Percentiles rank a stretch among this genome's conserved stretches.
phyloP scores from a whole-genome alignment of 495 filamentous ascomycete genomes.

The Emericellopsis terricola region DNA sequence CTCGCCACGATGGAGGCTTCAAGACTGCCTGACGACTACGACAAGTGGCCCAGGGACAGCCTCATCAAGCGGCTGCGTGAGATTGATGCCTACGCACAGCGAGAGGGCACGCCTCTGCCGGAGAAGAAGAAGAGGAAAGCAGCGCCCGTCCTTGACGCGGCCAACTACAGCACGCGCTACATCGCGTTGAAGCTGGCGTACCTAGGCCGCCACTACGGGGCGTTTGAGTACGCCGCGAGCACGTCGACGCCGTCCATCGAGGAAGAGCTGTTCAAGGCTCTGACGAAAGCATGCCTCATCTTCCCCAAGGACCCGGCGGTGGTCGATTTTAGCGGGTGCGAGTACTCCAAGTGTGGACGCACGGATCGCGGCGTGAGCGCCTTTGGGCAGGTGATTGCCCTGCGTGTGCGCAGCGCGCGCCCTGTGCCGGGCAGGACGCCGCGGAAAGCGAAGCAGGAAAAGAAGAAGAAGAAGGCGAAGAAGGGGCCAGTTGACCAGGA shows the following conservation, averaged over 20 bases:
- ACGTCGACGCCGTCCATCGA: constrained; percentile 63
- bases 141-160: constrained; percentile 70
- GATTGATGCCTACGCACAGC: constrained; percentile 32
- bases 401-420: constrained; percentile 62
- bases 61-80: constrained; percentile 46
- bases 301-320: constrained; percentile 40
- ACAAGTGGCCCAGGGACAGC: constrained; percentile 42
- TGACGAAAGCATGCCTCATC: constrained; percentile 64
- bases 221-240: constrained; percentile 63
- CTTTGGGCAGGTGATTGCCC: constrained; percentile 83
- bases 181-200: constrained; percentile 92
- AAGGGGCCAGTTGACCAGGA: constrained; percentile 1
- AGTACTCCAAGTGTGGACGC: constrained; percentile 87
- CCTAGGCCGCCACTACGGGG: constrained; percentile 76
- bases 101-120: constrained; percentile 5
- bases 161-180: constrained; percentile 62
- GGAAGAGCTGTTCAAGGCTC: constrained; percentile 77
- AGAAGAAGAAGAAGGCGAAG: constrained; percentile 7
- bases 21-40: constrained; percentile 13
- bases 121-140: constrained; percentile 23
- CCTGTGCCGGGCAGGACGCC: constrained; percentile 24
- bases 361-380: constrained; percentile 90
- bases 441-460: constrained; percentile 1
- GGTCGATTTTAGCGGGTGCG: constrained; percentile 56
- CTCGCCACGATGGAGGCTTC: too few species aligned